These are phyloP conservation scores for Delonix regia DNA, from an alignment of 306 rosid genomes.

Conservation along the genomic window DNA sequence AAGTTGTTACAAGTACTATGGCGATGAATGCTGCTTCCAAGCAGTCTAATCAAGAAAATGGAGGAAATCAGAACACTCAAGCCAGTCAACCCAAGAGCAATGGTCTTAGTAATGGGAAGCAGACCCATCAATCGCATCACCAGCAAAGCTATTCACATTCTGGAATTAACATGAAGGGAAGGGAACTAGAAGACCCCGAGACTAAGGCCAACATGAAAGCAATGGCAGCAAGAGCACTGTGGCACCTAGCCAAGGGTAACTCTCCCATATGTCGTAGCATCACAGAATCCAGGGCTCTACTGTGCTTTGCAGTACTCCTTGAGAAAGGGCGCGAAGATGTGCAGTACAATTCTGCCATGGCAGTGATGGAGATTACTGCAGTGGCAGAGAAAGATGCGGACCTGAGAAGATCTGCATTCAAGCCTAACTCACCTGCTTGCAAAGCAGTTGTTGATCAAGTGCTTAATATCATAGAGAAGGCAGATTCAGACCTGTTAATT, in stretches of 20 bases:
- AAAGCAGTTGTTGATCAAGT: slow-evolving; percentile 89
- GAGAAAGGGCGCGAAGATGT: slow-evolving; percentile 80
- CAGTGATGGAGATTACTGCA: slow-evolving; percentile 86
- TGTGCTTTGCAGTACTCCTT: slow-evolving; percentile 84
- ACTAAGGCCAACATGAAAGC: slow-evolving; percentile 84
- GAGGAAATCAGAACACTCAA: slow-evolving; percentile 23
- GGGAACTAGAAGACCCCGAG: slow-evolving; percentile 72
- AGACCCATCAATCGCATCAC: slow-evolving; percentile 43
- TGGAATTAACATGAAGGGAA: slow-evolving; percentile 65
- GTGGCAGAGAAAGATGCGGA: slow-evolving; percentile 89
- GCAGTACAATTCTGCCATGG: slow-evolving; percentile 84
- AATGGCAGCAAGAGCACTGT: slow-evolving; percentile 86
- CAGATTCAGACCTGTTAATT: slow-evolving; percentile 69
- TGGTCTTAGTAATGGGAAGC: slow-evolving; percentile 47
- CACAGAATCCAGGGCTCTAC: slow-evolving; percentile 85
- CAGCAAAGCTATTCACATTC: slow-evolving; percentile 52
- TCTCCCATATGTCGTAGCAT: slow-evolving; percentile 77
- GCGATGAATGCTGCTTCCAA: slow-evolving; percentile 52
- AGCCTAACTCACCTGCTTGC: slow-evolving; percentile 94
- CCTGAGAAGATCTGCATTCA: slow-evolving; percentile 83
- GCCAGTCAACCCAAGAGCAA: slow-evolving; percentile 31
- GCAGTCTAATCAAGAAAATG: slow-evolving; percentile 33
- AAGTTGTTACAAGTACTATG: slow-evolving; percentile 63
- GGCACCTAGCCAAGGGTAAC: slow-evolving; percentile 75
- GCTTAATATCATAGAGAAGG: slow-evolving; percentile 66